phyloP scores from a whole-genome alignment of 176 grass and related monocot genomes.

The Lolium perenne region DNA sequence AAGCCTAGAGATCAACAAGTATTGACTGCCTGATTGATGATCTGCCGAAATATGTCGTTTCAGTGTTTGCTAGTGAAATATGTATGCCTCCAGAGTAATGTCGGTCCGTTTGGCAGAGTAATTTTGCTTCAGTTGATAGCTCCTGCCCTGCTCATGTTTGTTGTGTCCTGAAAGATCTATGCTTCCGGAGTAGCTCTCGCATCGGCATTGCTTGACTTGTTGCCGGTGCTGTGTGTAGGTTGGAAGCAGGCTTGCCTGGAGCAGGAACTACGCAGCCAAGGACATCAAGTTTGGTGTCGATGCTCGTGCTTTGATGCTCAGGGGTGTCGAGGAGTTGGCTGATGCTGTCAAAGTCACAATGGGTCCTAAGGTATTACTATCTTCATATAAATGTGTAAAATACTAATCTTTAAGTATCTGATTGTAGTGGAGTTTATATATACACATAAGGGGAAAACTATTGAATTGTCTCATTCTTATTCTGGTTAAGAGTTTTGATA shows the following conservation, averaged over 20 bases:
- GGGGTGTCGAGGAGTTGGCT: constrained; percentile 87
- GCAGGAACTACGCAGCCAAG: constrained; percentile 94
- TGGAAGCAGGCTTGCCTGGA: constrained; percentile 88
- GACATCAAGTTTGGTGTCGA: constrained; percentile 98
- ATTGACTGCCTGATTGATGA: neutral
- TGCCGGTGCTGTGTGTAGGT: constrained; percentile 52
- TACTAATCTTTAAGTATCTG: neutral
- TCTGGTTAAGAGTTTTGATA: neutral
- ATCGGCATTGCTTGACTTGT: neutral
- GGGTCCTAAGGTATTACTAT: constrained; percentile 86
- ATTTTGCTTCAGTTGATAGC: neutral
- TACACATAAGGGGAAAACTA: neutral
- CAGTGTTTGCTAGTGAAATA: neutral
- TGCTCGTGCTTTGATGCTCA: constrained; percentile 92
- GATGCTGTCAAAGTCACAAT: constrained; percentile 98
- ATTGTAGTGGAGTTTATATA: neutral
- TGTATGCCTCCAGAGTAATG: neutral
- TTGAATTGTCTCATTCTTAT: neutral
- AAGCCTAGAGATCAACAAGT: neutral
- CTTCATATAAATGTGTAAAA: neutral
- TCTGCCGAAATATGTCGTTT: neutral
- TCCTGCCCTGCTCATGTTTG: neutral
- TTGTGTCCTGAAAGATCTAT: neutral
- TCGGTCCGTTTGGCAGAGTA: neutral
- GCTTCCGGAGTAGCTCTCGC: neutral